Conservation (phyloP, 257 asterid genomes). For the Petunia secreta region DNA sequence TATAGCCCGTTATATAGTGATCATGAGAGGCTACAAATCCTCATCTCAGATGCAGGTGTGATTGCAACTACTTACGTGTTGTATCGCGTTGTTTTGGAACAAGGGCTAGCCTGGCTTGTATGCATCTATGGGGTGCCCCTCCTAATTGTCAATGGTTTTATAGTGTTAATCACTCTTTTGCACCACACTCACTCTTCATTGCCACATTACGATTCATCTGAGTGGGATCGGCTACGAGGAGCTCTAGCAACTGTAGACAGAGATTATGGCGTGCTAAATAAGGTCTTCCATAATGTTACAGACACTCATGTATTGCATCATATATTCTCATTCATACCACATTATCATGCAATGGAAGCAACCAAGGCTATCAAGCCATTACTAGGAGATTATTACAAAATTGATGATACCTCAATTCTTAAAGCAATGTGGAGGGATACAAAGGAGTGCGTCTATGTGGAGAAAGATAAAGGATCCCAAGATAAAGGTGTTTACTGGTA, state of each 20-base stretch:
- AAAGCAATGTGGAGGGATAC: conserved; percentile 72
- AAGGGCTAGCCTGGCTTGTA: conserved; percentile 54
- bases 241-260: conserved; percentile 66
- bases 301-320: conserved; percentile 65
- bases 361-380: conserved; percentile 46
- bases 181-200: conserved; percentile 26
- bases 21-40: conserved; percentile 57
- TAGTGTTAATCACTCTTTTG: conserved; percentile 4
- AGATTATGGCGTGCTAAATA: conserved; percentile 58
- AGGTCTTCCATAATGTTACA: conserved; percentile 36
- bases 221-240: conserved; percentile 68
- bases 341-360: conserved; percentile 71
- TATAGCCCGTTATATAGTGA: conserved; percentile 63
- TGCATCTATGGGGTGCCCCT: conserved; percentile 38
- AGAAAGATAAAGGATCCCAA: conserved; percentile 36
- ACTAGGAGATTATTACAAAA: conserved; percentile 52
- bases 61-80: conserved; percentile 25
- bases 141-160: background rate
- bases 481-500: conserved; percentile 62
- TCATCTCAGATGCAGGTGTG: conserved; percentile 55
- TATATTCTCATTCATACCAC: conserved; percentile 64
- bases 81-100: conserved; percentile 41
- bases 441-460: conserved; percentile 28
- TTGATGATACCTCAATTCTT: conserved; percentile 53
- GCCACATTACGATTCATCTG: conserved; percentile 28